Evolutionary conservation across 441 rosid genomes (phyloP), one percentile per base, ranked within the genome.

Genomic region (Theobroma grandiflorum): DNA sequence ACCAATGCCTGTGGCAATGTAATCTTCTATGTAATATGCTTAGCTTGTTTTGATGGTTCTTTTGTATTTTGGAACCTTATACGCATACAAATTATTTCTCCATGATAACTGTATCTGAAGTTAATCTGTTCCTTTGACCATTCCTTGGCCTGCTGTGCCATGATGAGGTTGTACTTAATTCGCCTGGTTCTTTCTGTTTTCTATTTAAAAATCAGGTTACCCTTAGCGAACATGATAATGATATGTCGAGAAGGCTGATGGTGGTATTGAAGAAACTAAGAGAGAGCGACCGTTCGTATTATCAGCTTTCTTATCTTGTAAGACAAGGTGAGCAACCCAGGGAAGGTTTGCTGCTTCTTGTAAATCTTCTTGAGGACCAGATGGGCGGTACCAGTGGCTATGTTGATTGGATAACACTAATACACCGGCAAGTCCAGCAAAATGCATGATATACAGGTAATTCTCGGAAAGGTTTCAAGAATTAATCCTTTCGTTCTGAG

Each of bases 291-390:
- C 87, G 83, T 72, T 91, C 99, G 4, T 94, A 92, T 84, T 85
- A 94, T 83, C 98, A 91, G 79, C 84, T 89, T 73, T 85, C 95
- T 78, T 86, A 88, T 78, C 96, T 95, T 59, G 95, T 95, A 26
- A 91, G 99, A 77, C 99, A 97, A 91, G 99, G 99, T 73, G 98
- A 97, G 77, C 99, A 97, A 85, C 98, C 99, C 49, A 88, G 96
- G 85, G 99, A 97, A 90, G 99, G 97, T 20, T 85, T 87, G 81
- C 86, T 94, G 83, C 90, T 97, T 58, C 98, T 93, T 49, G 80
- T 90, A 59, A 92, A 95, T 87, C 97, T 97, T 78, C 83, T 92
- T 14, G 99, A 95, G 85, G 99, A 95, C 82, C 98, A 87, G 87
- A 87, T 84, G 61, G 93, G 94, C 0, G 98, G 98, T 69, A 82